Conservation (phyloP, 495 filamentous ascomycete species). For the Daldinia bambusicola region DNA sequence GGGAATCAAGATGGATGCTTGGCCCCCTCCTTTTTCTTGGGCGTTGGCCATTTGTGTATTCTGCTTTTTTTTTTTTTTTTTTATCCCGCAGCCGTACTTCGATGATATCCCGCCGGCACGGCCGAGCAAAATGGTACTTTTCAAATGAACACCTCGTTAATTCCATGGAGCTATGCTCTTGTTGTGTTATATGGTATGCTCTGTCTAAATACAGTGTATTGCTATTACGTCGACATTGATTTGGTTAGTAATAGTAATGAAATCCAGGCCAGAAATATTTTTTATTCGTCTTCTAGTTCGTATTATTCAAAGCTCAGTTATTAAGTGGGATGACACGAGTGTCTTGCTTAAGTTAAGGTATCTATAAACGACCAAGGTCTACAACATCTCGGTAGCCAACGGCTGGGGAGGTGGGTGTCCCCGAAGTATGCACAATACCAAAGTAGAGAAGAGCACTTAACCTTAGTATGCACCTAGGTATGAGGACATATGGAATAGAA, state of each 20-base stretch:
- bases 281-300: too few relatives aligned
- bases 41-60: slow-evolving; percentile 31
- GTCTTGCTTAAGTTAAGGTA: too few relatives aligned
- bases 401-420: too few relatives aligned
- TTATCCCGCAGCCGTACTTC: slow-evolving; percentile 33
- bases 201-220: neutral
- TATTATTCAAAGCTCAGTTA: too few relatives aligned
- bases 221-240: neutral
- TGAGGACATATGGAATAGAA: neutral
- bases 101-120: slow-evolving; percentile 52
- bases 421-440: too few relatives aligned
- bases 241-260: neutral
- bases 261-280: too few relatives aligned
- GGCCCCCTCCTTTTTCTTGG: neutral
- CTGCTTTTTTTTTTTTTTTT: slow-evolving; percentile 4
- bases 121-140: slow-evolving; percentile 46
- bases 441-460: too few relatives aligned
- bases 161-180: neutral
- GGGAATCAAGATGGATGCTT: slow-evolving; percentile 9
- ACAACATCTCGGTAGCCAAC: too few relatives aligned
- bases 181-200: neutral
- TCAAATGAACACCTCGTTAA: slow-evolving; percentile 22
- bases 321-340: too few relatives aligned
- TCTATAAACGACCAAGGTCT: too few relatives aligned
- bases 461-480: too few relatives aligned